Evolutionary conservation across 805 yeast species (phyloP).

Genomic region (Teunomyces kruisii): DNA sequence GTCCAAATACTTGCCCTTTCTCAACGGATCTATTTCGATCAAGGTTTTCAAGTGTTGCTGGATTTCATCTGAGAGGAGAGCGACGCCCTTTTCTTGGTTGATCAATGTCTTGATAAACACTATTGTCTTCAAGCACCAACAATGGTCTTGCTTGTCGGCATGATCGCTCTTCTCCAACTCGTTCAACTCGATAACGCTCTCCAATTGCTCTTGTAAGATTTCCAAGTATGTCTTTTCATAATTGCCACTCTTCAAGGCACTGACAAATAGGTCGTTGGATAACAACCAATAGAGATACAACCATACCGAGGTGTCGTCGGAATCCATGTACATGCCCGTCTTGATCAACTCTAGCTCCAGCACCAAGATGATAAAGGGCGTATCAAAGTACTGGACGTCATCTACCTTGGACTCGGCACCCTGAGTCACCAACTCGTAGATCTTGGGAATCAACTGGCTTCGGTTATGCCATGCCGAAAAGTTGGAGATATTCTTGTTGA

Average conservation of each 20-base stretch:
- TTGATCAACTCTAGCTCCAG: conserved; percentile 68
- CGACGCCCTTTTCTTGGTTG: conserved; percentile 9
- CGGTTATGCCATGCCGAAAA: conserved; percentile 97
- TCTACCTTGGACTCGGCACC: conserved; percentile 4
- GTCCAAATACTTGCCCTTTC: conserved; percentile 59
- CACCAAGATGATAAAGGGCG: conserved; percentile 37
- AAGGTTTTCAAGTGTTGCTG: conserved; percentile 40
- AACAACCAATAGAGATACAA: conserved; percentile 80
- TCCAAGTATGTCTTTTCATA: conserved; percentile 30
- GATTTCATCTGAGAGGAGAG: conserved; percentile 21
- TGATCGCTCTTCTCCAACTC: conserved; percentile 71
- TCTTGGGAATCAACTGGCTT: conserved; percentile 59
- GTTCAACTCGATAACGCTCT: conserved; percentile 59
- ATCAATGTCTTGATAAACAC: conserved; percentile 43
- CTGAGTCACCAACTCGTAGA: conserved; percentile 31
- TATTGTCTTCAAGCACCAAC: conserved; percentile 73
- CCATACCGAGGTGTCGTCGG: conserved; percentile 94
- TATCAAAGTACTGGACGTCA: conserved; percentile 20
- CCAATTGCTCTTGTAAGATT: conserved; percentile 47
- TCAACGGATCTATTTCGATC: conserved; percentile 59
- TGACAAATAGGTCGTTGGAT: conserved; percentile 40
- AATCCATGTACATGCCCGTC: conserved; percentile 88
- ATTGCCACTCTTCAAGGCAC: conserved; percentile 13
- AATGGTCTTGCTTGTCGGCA: conserved; percentile 50
- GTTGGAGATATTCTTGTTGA: conserved; percentile 82